phyloP scores from a whole-genome alignment of 805 yeast genomes.

The Wickerhamiella cacticola region DNA sequence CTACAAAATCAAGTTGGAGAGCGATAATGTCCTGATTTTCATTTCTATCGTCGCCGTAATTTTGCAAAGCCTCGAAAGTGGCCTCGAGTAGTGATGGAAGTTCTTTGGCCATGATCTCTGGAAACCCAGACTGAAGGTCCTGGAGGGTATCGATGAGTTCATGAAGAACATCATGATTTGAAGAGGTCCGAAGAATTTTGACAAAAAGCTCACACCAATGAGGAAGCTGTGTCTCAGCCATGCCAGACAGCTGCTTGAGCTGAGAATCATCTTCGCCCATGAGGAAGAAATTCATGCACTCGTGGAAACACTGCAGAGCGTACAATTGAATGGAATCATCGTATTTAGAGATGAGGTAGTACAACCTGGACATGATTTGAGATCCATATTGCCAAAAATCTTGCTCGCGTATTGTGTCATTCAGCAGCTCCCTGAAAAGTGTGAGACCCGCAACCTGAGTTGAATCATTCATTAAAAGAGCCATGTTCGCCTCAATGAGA shows the following conservation, averaged over 20 bases:
- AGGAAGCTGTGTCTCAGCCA: conserved; percentile 16
- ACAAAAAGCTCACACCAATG: conserved; percentile 17
- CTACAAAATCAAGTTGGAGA: conserved; percentile 17
- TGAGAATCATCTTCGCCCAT: conserved; percentile 25
- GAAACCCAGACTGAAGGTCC: conserved; percentile 22
- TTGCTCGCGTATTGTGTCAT: conserved; percentile 74
- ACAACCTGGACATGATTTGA: conserved; percentile 19
- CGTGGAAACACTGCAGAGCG: conserved; percentile 28
- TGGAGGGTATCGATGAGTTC: conserved; percentile 20
- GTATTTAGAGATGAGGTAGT: conserved; percentile 2
- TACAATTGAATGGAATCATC: conserved; percentile 18
- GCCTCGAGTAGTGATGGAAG: conserved; percentile 17
- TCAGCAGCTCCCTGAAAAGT: conserved; percentile 54
- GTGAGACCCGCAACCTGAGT: conserved; percentile 34
- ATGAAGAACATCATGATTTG: conserved; percentile 12
- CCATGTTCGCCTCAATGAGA: conserved; percentile 27
- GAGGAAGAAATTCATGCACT: conserved; percentile 25
- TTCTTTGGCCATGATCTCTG: conserved; percentile 16
- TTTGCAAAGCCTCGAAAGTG: conserved; percentile 8
- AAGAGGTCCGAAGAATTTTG: conserved; percentile 5
- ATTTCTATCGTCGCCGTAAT: background rate
- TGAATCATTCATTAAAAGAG: conserved; percentile 32
- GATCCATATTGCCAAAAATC: conserved; percentile 66
- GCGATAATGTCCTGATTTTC: conserved; percentile 17
- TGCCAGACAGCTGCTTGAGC: conserved; percentile 16